These are phyloP conservation scores for Blastobotrys terrestris DNA, from an alignment of 805 yeast genomes.

Conservation along the genomic window DNA sequence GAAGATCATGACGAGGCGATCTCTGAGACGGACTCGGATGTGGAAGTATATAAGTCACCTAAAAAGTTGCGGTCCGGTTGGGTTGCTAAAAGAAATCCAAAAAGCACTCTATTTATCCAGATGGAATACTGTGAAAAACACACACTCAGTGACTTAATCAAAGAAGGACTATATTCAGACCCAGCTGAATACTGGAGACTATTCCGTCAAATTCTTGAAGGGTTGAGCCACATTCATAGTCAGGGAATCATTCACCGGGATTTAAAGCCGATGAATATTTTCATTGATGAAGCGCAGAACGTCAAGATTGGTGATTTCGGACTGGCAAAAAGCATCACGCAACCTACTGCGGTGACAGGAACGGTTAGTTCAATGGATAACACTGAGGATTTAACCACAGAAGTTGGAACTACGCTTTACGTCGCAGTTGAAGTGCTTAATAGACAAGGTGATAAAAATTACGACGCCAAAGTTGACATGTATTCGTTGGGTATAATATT, in stretches of 20 bases:
- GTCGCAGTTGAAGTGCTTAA: conserved; percentile 80
- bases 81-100: conserved; percentile 24
- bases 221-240: conserved; percentile 81
- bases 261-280: conserved; percentile 90
- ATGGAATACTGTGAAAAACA: conserved; percentile 99
- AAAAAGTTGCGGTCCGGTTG: not conserved
- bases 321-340: conserved; percentile 63
- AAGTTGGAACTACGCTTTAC: conserved; percentile 89
- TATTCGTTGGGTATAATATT: conserved; percentile 91
- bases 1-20: conserved; percentile 4
- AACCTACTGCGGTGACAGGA: conserved; percentile 9
- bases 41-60: not conserved
- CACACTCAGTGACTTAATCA: conserved; percentile 76
- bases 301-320: conserved; percentile 97
- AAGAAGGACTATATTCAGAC: conserved; percentile 63
- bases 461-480: conserved; percentile 92
- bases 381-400: conserved; percentile 76
- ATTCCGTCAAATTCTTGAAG: conserved; percentile 82
- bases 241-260: conserved; percentile 95
- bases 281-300: conserved; percentile 83
- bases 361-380: conserved; percentile 20
- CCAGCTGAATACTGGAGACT: conserved; percentile 86
- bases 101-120: conserved; percentile 82
- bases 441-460: conserved; percentile 55
- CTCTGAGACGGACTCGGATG: conserved; percentile 6